Evolutionary conservation across 352 stramenopile species (phyloP), one percentile per base, ranked within the genome.

Genomic region (Phytophthora foliorum): DNA sequence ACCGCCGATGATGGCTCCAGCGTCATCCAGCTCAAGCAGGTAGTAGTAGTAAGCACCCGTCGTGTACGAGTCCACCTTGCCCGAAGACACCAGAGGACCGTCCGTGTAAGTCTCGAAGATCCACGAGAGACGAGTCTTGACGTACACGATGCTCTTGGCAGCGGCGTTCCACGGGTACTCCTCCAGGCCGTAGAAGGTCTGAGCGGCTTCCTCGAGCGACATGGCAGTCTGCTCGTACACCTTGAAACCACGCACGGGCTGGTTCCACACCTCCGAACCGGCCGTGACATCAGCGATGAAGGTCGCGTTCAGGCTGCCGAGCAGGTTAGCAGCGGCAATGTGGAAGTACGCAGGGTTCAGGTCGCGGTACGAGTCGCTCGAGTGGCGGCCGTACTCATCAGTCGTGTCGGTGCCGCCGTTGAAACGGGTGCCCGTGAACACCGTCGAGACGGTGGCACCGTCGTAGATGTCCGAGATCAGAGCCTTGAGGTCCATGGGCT

Each of bases 261-360:
- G 77, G 69, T 90, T 90, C 71, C 76, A 88, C 22, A 89, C 80
- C 48, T 80, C 63, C 0, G 45, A 52, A 6, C 65, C 69, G 19
- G 74, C 69, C 2, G 68, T 67, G 16, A 84, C 64, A 57, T 90
- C 81, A 3, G 74, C 58, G 16, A 88, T 65, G 57, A 88, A 81
- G 0, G 77, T 69, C 16, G 75, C 38, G 24, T 81, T 78, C 21
- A 82, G 59, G 4, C 63, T 66, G 6, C 71, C 77, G 3, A 90
- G 55, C 4, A 88, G 29, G 57, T 88, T 90, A 4, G 72, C 22
- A 45, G 79, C 49, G 17, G 67, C 75, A 24, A 83, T 74, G 63
- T 86, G 78, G 62, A 86, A 80, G 48, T 71, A 78, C 10, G 65
- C 81, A 2, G 81, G 65, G 36, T 83, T 82, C 29, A 86, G n/a